Evolutionary conservation across 306 rosid genomes (phyloP).

Genomic region (Sechiopsis laciniata): DNA sequence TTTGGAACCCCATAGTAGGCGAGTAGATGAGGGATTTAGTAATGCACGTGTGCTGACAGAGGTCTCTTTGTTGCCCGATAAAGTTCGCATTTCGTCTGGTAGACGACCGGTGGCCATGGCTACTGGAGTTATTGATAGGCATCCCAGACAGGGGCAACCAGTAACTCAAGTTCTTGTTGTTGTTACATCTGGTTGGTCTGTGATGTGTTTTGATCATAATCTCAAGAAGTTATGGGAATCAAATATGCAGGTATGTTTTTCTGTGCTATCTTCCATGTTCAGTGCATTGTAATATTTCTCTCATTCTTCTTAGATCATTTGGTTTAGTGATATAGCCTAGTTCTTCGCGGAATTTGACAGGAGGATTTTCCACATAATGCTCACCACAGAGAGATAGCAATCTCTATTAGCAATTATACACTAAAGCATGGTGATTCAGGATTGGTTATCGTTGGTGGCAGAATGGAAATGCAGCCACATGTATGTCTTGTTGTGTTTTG

Average conservation of each 20-base stretch:
- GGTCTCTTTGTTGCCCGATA: slow-evolving; percentile 84
- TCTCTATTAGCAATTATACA: slow-evolving; percentile 79
- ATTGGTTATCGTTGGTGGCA: slow-evolving; percentile 87
- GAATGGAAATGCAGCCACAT: slow-evolving; percentile 95
- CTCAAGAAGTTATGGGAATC: slow-evolving; percentile 86
- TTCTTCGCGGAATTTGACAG: slow-evolving; percentile 37
- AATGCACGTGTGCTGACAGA: slow-evolving; percentile 69
- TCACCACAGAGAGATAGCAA: slow-evolving; percentile 87
- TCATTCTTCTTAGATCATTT: slow-evolving; percentile 5
- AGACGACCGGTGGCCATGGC: slow-evolving; percentile 97
- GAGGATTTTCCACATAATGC: slow-evolving; percentile 96
- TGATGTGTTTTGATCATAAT: slow-evolving; percentile 96
- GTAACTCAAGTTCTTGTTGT: slow-evolving; percentile 83
- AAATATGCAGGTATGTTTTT: slow-evolving; percentile 68
- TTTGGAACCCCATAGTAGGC: slow-evolving; percentile 86
- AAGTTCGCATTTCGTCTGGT: slow-evolving; percentile 75
- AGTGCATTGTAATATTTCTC: background rate
- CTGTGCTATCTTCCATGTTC: background rate
- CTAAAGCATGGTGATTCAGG: slow-evolving; percentile 92
- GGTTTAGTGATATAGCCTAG: slow-evolving; percentile 3
- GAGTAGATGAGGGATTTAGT: slow-evolving; percentile 87
- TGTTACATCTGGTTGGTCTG: slow-evolving; percentile 93
- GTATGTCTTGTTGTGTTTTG: slow-evolving; percentile 40
- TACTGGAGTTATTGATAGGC: slow-evolving; percentile 67
- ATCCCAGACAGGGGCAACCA: slow-evolving; percentile 50